phyloP scores from a whole-genome alignment of 805 yeast species.

The Lipomyces chichibuensis region DNA sequence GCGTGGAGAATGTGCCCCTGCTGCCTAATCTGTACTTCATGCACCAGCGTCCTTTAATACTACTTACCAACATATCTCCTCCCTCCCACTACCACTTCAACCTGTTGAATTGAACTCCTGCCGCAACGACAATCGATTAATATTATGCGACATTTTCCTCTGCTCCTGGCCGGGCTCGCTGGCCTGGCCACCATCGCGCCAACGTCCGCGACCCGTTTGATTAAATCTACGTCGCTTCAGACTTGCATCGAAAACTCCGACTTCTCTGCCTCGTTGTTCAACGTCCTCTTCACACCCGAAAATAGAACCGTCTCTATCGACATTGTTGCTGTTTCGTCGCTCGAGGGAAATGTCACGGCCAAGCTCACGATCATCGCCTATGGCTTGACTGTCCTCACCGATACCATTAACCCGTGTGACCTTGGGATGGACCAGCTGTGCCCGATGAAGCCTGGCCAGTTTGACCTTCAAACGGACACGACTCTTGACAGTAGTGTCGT shows the following conservation, averaged over 20 bases:
- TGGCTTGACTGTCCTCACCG: conserved; percentile 67
- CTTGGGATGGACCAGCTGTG: conserved; percentile 63
- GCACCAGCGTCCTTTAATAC: not conserved
- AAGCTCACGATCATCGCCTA: conserved; percentile 71
- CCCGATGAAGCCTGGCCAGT: conserved; percentile 85
- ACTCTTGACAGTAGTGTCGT: conserved; percentile 50
- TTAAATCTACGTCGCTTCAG: conserved; percentile 57
- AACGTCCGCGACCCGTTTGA: conserved; percentile 24
- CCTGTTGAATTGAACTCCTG: not conserved
- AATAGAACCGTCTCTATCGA: conserved; percentile 66
- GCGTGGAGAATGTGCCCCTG: conserved; percentile 1
- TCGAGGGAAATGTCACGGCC: conserved; percentile 72
- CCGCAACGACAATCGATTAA: not conserved
- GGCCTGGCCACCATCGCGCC: not conserved
- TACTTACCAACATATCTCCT: not conserved
- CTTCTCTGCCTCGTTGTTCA: conserved; percentile 81
- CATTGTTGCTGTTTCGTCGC: conserved; percentile 75
- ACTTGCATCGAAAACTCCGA: conserved; percentile 92
- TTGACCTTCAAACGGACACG: conserved; percentile 64
- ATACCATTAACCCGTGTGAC: conserved; percentile 65
- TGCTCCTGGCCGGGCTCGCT: not conserved
- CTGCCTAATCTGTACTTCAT: not conserved
- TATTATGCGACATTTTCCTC: not conserved
- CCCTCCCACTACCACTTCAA: not conserved
- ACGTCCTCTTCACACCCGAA: conserved; percentile 70